phyloP scores from a whole-genome alignment of 192 early-diverging fungal species.

The Coemansia nantahalensis region DNA sequence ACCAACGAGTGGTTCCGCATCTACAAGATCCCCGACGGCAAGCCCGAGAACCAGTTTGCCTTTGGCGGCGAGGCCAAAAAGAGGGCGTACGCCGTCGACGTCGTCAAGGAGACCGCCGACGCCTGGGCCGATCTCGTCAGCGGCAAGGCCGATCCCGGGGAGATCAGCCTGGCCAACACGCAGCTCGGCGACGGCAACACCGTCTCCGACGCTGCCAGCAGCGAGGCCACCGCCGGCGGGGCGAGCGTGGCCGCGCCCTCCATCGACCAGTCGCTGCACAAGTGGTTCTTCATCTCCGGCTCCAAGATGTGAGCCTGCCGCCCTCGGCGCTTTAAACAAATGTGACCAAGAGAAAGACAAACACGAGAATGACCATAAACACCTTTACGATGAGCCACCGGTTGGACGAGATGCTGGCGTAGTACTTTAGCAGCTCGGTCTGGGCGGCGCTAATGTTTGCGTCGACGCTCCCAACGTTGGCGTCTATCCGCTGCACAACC shows the following conservation, averaged over 20 bases:
- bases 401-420: slow-evolving; percentile 87
- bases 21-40: slow-evolving; percentile 99
- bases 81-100: slow-evolving; percentile 80
- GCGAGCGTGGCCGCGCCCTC: slow-evolving; percentile 21
- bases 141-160: slow-evolving; percentile 70
- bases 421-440: slow-evolving; percentile 87
- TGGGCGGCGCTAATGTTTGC: slow-evolving; percentile 89
- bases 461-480: slow-evolving; percentile 90
- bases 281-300: slow-evolving; percentile 98
- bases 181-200: slow-evolving; percentile 74
- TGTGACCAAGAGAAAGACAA: slow-evolving; percentile 74
- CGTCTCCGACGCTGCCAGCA: slow-evolving; percentile 56
- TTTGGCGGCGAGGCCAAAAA: slow-evolving; percentile 89
- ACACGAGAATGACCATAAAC: slow-evolving; percentile 85
- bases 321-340: slow-evolving; percentile 29
- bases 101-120: slow-evolving; percentile 91
- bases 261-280: slow-evolving; percentile 69
- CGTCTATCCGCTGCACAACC: slow-evolving; percentile 89
- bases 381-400: slow-evolving; percentile 96
- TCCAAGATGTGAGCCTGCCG: slow-evolving; percentile 53
- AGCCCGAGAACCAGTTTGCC: slow-evolving; percentile 99
- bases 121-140: slow-evolving; percentile 86
- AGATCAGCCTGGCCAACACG: slow-evolving; percentile 69
- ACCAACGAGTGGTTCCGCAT: slow-evolving; percentile 99
- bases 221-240: slow-evolving; percentile 60